phyloP scores from a whole-genome alignment of 176 grass and related monocot species.

The Avena atlantica region DNA sequence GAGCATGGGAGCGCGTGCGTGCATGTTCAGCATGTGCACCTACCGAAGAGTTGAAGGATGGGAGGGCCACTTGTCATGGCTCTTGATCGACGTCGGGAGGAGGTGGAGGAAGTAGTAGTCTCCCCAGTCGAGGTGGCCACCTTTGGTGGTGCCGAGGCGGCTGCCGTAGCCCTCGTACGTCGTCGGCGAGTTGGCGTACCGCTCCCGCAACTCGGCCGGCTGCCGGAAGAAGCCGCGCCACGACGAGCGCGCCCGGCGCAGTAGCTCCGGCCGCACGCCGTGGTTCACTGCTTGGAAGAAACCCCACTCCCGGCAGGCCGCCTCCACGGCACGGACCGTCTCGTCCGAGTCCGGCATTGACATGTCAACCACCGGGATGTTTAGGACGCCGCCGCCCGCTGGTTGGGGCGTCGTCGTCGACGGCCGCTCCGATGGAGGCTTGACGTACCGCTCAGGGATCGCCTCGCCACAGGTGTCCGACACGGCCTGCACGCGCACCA shows the following conservation, averaged over 20 bases:
- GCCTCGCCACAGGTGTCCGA: conserved; percentile 55
- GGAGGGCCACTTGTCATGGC: conserved; percentile 79
- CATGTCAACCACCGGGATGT: conserved; percentile 73
- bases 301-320: conserved; percentile 72
- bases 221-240: conserved; percentile 74
- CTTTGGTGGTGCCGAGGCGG: conserved; percentile 66
- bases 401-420: not conserved
- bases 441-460: conserved; percentile 76
- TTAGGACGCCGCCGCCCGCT: not conserved
- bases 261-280: conserved; percentile 58
- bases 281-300: conserved; percentile 97
- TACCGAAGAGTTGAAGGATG: conserved; percentile 58
- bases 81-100: conserved; percentile 60
- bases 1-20: not conserved
- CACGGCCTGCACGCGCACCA: conserved; percentile 75
- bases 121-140: conserved; percentile 74
- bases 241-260: conserved; percentile 43
- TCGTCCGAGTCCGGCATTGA: conserved; percentile 51
- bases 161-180: conserved; percentile 97
- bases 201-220: conserved; percentile 67
- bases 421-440: conserved; percentile 60
- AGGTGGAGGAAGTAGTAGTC: conserved; percentile 91
- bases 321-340: conserved; percentile 43
- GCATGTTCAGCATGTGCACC: not conserved
- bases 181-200: conserved; percentile 72